Evolutionary conservation across 1,284 basidiomycete genomes (phyloP).

Genomic region (Rhodotorula sp.): DNA sequence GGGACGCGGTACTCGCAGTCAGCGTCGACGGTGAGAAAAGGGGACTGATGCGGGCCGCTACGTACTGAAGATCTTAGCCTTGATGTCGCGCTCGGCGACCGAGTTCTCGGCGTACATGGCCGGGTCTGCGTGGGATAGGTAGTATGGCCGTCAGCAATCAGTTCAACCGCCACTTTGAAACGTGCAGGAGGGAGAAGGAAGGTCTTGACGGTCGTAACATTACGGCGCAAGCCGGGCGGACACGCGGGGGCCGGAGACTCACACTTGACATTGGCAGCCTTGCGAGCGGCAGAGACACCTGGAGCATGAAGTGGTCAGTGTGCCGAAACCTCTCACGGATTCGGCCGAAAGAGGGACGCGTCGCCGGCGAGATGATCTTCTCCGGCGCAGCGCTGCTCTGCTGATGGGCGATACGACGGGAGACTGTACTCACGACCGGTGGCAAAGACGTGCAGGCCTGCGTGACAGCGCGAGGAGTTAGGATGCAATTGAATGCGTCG

Average conservation of each 20-base stretch:
- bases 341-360: too few relatives aligned
- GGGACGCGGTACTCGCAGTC: background rate
- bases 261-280: conserved; percentile 23
- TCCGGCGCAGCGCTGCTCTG: background rate
- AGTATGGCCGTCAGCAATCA: background rate
- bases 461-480: background rate
- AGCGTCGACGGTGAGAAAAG: background rate
- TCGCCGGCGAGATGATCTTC: too few relatives aligned
- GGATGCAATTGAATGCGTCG: background rate
- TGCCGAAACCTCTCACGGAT: background rate
- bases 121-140: conserved; percentile 12
- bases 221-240: too few relatives aligned
- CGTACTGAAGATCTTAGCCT: conserved; percentile 27
- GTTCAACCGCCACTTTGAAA: background rate
- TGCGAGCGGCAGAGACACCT: conserved; percentile 24
- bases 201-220: background rate
- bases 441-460: conserved; percentile 2
- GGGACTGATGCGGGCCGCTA: too few relatives aligned
- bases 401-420: background rate
- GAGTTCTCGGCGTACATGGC: conserved; percentile 30
- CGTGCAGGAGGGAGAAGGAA: background rate
- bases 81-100: conserved; percentile 11
- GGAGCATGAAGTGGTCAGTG: background rate
- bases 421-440: background rate
- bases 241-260: background rate